Conservation (phyloP, 164 flowering plant species). For the Pachysandra terminalis region DNA sequence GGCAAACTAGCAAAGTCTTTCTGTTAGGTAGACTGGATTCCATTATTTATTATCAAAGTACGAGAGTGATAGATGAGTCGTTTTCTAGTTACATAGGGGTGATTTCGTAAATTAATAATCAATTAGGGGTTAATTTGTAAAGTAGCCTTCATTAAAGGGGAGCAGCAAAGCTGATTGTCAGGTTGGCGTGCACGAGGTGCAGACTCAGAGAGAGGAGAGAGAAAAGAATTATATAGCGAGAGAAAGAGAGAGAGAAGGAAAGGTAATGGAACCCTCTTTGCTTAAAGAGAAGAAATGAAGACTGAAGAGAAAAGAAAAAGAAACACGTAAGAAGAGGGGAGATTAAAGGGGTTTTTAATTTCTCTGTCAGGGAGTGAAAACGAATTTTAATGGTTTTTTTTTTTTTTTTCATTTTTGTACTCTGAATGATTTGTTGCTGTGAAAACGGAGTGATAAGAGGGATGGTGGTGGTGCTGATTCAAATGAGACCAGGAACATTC, state of each 20-base stretch:
- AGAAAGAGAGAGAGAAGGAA: neutral
- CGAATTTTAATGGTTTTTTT: neutral
- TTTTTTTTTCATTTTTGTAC: neutral
- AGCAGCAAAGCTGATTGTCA: conserved; percentile 1
- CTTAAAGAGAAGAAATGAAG: neutral
- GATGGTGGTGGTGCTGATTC: conserved; percentile 11
- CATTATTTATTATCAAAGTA: conserved; percentile 20
- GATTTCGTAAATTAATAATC: neutral
- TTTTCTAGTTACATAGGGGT: neutral
- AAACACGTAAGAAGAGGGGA: neutral
- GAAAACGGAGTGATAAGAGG: neutral
- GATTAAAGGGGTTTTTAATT: no score
- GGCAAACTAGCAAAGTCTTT: no score
- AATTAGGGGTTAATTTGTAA: neutral
- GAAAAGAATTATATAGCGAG: no score
- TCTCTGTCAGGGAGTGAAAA: neutral
- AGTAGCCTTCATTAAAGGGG: neutral
- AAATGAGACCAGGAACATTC: conserved; percentile 9
- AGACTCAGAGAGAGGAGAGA: no score
- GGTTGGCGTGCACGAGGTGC: neutral
- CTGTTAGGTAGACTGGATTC: no score
- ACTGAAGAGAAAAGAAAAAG: neutral
- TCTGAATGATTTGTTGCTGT: neutral
- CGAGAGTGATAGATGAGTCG: conserved; percentile 11
- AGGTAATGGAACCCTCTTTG: neutral